Conservation (phyloP, 2,329 filamentous ascomycete species). For the Fusarium tricinctum region DNA sequence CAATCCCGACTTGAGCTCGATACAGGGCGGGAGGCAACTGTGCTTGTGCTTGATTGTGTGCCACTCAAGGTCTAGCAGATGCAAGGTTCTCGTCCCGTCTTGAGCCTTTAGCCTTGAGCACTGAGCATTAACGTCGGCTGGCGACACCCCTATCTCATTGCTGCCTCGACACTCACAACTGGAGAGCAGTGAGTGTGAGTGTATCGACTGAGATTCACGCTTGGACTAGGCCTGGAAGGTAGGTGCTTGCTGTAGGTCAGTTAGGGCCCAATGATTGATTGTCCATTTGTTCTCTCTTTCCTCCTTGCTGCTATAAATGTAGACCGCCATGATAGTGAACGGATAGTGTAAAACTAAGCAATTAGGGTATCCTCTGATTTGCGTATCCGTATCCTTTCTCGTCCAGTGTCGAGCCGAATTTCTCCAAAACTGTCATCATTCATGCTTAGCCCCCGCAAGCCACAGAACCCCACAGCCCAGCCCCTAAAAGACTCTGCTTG, state of each 20-base stretch:
- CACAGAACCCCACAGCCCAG: conserved; percentile 34
- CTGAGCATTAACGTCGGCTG: conserved; percentile 17
- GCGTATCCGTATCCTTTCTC: conserved; percentile 32
- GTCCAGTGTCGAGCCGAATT: conserved; percentile 3
- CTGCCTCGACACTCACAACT: neutral
- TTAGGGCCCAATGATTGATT: conserved; percentile 8
- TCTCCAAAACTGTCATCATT: conserved; percentile 32
- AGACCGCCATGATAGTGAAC: no score
- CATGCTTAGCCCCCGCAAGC: conserved; percentile 31
- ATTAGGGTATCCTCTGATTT: conserved; percentile 2
- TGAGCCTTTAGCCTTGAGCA: conserved; percentile 6
- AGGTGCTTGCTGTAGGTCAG: conserved; percentile 19
- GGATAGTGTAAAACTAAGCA: neutral
- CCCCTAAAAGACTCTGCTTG: conserved; percentile 27
- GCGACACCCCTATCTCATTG: conserved; percentile 30
- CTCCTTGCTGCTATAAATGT: conserved; percentile 11
- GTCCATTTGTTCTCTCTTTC: conserved; percentile 40
- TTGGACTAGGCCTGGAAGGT: conserved; percentile 35
- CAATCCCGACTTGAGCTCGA: conserved; percentile 34
- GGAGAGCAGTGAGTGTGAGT: neutral
- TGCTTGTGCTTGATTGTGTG: conserved; percentile 37
- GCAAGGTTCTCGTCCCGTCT: conserved; percentile 38
- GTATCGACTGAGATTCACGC: conserved; percentile 39
- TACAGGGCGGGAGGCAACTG: conserved; percentile 32
- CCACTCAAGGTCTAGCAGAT: conserved; percentile 41